Base-by-base conservation (phyloP, 805 yeast genomes). In the Kodamaea kaohsiungensis region DNA sequence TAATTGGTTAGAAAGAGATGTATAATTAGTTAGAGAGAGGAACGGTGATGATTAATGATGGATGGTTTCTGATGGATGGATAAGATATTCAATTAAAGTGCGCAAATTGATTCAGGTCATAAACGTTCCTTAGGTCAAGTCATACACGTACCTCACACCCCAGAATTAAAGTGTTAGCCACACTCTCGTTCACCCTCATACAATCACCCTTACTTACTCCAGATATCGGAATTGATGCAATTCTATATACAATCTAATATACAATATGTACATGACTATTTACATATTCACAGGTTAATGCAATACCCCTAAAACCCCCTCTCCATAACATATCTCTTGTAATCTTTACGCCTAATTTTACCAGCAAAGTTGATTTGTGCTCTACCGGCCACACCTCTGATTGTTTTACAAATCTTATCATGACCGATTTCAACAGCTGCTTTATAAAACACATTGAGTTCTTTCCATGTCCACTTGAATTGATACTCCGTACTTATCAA, bases 401-500 rank as follows among this genome's bases (percentile, higher is more conserved):
- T 59, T 1, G 74, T 68, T 27, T 62, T 59, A n/a, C 69, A 59
- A 5, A 67, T 61, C 25, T 59, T 61, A 27, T 63, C 69, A 48
- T 70, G 60, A 0, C 77, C 80, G 2, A 69, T 52, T 3, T 70
- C 68, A 5, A 61, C 64, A 2, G 76, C 72, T 8, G 71, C 71
- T 1, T 57, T 49, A 52, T 71, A 63, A 13, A 76, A 60, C 8
- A 58, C 61, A 15, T 62, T 60, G 17, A 76, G 65, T 43, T 75
- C 70, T 43, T 58, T 62, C 78, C 77, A 73, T 1, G 75, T 78
- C 98, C 98, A 91, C 30, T 78, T 72, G 66, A 89, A 88, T 59
- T 84, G 84, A 42, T 80, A 81, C 59, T 82, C 81, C 0, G 96
- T 85, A 27, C 92, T 81, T 54, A 82, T 64, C 1, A 90, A 79